phyloP scores from a whole-genome alignment of 106 monocot genomes.

The Narthecium ossifragum region DNA sequence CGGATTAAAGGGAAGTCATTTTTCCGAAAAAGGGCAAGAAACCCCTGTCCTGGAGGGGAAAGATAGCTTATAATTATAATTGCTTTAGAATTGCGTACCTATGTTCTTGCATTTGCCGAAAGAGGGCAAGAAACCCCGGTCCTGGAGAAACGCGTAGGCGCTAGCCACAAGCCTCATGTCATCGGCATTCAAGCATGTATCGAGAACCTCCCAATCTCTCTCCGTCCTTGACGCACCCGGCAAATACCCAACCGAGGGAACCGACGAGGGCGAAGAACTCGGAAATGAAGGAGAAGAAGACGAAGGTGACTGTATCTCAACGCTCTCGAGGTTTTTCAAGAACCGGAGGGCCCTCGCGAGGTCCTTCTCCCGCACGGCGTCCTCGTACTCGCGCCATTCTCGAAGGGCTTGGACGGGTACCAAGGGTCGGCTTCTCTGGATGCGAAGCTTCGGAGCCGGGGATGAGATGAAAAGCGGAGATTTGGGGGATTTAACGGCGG shows the following conservation, averaged over 20 bases:
- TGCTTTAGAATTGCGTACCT: no score
- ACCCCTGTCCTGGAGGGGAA: conserved; percentile 62
- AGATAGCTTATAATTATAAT: no score
- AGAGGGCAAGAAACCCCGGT: conserved; percentile 57
- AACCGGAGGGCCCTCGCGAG: conserved; percentile 85
- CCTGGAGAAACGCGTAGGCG: conserved; percentile 67
- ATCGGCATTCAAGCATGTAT: conserved; percentile 89
- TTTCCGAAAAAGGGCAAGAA: conserved; percentile 73
- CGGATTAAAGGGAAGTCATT: background rate
- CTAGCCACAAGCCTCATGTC: conserved; percentile 90
- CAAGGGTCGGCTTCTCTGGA: background rate
- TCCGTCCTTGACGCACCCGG: conserved; percentile 29
- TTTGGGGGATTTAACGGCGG: no score
- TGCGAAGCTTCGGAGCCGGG: background rate
- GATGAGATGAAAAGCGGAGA: background rate
- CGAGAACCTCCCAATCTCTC: conserved; percentile 95
- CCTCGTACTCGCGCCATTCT: conserved; percentile 96
- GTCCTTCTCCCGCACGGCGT: conserved; percentile 89
- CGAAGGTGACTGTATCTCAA: background rate
- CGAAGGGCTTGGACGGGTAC: conserved; percentile 23
- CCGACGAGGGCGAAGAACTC: background rate
- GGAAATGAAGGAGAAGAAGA: conserved; percentile 3
- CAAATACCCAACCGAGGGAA: conserved; percentile 7
- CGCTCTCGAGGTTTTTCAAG: conserved; percentile 43
- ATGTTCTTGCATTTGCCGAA: conserved; percentile 80